Conservation (phyloP, 2,329 filamentous ascomycete species). For the Beauveria brongniartii region DNA sequence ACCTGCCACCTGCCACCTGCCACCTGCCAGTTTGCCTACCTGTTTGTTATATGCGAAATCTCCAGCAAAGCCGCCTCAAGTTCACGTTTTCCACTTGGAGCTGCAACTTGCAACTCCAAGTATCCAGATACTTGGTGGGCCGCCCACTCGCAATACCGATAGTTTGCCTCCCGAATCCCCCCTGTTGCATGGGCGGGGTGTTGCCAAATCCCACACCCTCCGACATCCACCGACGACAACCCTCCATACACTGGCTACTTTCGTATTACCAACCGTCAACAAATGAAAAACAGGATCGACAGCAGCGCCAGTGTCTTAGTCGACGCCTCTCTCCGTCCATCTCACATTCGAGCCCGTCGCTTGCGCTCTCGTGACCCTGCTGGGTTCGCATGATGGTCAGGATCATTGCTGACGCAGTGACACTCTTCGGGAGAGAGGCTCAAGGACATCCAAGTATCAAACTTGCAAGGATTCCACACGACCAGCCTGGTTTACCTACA, state of each 20-base stretch:
- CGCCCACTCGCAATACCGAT: background rate
- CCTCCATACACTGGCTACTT: no score
- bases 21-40: background rate
- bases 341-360: background rate
- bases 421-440: no score
- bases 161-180: background rate
- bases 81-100: background rate
- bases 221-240: no score
- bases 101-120: background rate
- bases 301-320: background rate
- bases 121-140: background rate
- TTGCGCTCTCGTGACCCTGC: background rate
- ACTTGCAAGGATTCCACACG: no score
- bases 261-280: no score
- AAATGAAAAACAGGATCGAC: background rate
- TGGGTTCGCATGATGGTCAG: background rate
- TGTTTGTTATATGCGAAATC: background rate
- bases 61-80: background rate
- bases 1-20: no score
- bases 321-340: background rate
- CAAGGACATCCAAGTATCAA: no score
- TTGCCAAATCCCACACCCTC: background rate
- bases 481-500: no score
- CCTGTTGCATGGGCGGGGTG: background rate
- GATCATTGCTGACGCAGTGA: no score